Evolutionary conservation across 352 stramenopile species (phyloP), one percentile per base, ranked within the genome.

Genomic region (Peronospora destructor): DNA sequence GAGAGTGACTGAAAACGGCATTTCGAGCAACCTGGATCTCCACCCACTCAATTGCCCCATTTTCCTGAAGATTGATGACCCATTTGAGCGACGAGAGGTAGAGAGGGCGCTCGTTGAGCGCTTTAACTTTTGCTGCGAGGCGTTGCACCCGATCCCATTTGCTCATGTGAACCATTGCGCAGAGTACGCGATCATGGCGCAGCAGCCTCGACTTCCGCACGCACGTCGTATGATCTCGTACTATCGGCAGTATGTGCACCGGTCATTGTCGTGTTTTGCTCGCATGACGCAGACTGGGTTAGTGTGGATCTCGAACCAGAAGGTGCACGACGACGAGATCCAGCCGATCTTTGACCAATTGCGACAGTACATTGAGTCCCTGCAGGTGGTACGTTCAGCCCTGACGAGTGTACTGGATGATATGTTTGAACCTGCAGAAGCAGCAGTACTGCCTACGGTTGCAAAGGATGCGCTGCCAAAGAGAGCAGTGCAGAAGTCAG

Each of bases 301-400:
- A 37, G 68, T 91, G 43, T 91, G 81, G 81, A 85, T 89, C 46
- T 89, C 77, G 32, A 88, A 87, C 59, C 77, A 81, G 12, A 84
- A 86, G 52, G 56, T 83, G 14, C 60, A 84, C 44, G 76, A 73
- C 26, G 64, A 73, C 34, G 76, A 84, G 47, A 83, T 85, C 36
- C 78, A 91, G 47, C 57, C 53, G 11, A 63, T 88, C 26, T 91
- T 84, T 44, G 71, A 86, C n/a, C 65, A 70, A 33, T 63, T 91
- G 41, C 55, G 67, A 29, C 49, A 68, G 33, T 68, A 75, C 37
- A 68, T 88, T 6, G 61, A 72, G 38, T 68, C 75, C 1, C 56
- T 88, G 11, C 58, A 66, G 30, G 61, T 73, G 25, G 73, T 64
- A 3, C 62, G 68, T 12, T 66, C 58, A 14, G 61, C 64, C 13